Base-by-base conservation (phyloP, 2,329 filamentous ascomycete species). In the Aureobasidium sp. region DNA sequence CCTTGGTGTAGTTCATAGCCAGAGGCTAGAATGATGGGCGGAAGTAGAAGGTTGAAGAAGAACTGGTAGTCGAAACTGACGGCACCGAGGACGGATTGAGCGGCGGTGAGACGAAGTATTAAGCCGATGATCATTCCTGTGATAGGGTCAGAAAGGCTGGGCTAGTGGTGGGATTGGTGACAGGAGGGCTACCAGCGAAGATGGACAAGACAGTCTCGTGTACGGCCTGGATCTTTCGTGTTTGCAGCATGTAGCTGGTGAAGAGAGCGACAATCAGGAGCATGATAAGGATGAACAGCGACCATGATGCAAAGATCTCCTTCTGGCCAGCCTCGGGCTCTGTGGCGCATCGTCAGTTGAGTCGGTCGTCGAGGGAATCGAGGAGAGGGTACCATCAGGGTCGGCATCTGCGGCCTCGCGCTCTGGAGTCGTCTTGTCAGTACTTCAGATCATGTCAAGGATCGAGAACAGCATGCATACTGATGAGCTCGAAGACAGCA, bases 51-150 rank as follows among this genome's bases (percentile, higher is more conserved):
- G 70, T 98, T 98, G 78, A 98, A 98, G 78, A 98, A 98, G 76
- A 97, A 95, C 67, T 97, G 90, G 69, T 96, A 96, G 74, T 97
- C 87, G 76, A 98, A 98, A 70, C 86, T 95, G 65, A 98, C 90
- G 59, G 88, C 84, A 66, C 88, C 87, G 68, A 90, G 85, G 63
- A 98, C 90, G 58, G 86, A 88, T 58, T 88, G 85, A 60, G 86
- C 85, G 49, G 86, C 84, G 38, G 83, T 88, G 58, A 96, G 74
- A 64, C 93, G 82, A 55, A 98, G 83, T 56, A 95, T 80, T 62
- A 98, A 76, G 5, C 93, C 93, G 56, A 98, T 89, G 55, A 90
- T 85, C 93, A 97, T 97, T 64, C 91, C 91, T 94, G 58, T 6
- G 16, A 50, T 4, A 11, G 16, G 10, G 7, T 3, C 39, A n/a